phyloP scores from a whole-genome alignment of 2,329 filamentous ascomycete species.

The Fusarium goolgardi region DNA sequence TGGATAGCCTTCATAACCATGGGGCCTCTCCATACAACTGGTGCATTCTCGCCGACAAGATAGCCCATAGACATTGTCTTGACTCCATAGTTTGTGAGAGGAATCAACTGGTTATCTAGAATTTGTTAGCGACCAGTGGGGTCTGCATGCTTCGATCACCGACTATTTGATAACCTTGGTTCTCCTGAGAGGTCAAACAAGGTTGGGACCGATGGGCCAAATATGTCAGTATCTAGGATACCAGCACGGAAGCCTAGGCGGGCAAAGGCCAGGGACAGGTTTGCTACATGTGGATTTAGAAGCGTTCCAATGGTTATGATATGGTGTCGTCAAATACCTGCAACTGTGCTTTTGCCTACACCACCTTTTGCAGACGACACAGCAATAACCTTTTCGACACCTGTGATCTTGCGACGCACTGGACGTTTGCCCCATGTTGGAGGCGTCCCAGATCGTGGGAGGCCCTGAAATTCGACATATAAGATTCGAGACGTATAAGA shows the following conservation, averaged over 20 bases:
- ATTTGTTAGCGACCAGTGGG: slow-evolving; percentile 13
- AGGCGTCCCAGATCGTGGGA: slow-evolving; percentile 77
- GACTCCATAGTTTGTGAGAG: slow-evolving; percentile 92
- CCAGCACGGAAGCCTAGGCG: slow-evolving; percentile 83
- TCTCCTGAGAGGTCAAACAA: slow-evolving; percentile 85
- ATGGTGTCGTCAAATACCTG: slow-evolving; percentile 63
- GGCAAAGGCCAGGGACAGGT: slow-evolving; percentile 88
- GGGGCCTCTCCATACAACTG: slow-evolving; percentile 93
- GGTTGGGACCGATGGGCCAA: slow-evolving; percentile 93
- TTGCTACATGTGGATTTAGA: slow-evolving; percentile 61
- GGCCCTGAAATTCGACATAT: slow-evolving; percentile 67
- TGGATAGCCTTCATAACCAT: slow-evolving; percentile 99
- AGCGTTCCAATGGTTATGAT: background rate
- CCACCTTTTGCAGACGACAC: slow-evolving; percentile 97
- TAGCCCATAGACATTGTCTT: slow-evolving; percentile 99
- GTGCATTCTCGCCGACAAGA: slow-evolving; percentile 80
- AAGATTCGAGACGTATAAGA: background rate
- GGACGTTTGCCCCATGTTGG: slow-evolving; percentile 77
- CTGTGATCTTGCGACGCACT: slow-evolving; percentile 80
- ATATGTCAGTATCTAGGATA: slow-evolving; percentile 95
- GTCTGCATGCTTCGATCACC: slow-evolving; percentile 45
- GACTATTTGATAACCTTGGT: slow-evolving; percentile 79
- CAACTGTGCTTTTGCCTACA: slow-evolving; percentile 96
- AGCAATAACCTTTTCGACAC: slow-evolving; percentile 93
- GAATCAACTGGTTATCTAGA: slow-evolving; percentile 81